Percentiles rank a stretch among this genome's conserved stretches.
These are phyloP conservation scores for Globisporangium canariense DNA, from an alignment of 352 stramenopile species.

Conservation along the genomic window DNA sequence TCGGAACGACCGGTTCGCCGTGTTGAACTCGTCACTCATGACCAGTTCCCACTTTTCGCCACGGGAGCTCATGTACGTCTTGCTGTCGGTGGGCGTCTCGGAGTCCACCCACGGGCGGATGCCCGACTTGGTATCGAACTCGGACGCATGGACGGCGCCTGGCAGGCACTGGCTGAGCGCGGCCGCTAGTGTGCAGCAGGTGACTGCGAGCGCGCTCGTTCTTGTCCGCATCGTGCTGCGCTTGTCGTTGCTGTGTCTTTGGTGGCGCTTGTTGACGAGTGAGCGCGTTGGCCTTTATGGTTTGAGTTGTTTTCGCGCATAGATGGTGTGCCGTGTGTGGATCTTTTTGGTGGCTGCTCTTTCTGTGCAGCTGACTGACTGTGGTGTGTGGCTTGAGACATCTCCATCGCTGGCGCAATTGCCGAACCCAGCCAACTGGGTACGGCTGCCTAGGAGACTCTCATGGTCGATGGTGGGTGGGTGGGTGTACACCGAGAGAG, in stretches of 20 bases:
- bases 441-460: too few relatives aligned
- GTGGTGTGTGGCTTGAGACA: too few relatives aligned
- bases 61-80: constrained; percentile 45
- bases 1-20: constrained; percentile 45
- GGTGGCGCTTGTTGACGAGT: background rate
- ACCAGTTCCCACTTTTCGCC: constrained; percentile 53
- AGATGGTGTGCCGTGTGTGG: too few relatives aligned
- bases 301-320: too few relatives aligned
- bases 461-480: too few relatives aligned
- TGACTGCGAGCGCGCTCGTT: background rate
- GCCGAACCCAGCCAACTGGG: too few relatives aligned
- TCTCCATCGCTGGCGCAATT: too few relatives aligned
- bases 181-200: background rate
- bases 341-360: too few relatives aligned
- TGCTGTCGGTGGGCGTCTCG: constrained; percentile 39
- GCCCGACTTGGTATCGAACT: constrained; percentile 27
- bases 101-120: constrained; percentile 57
- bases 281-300: background rate
- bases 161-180: background rate
- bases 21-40: constrained; percentile 69
- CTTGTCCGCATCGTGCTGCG: background rate
- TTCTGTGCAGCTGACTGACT: too few relatives aligned
- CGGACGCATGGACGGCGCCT: background rate
- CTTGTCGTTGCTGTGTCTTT: background rate
- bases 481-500: too few relatives aligned